These are phyloP conservation scores for Pythium grandisporangium DNA, from an alignment of 352 stramenopile genomes.

Conservation along the genomic window DNA sequence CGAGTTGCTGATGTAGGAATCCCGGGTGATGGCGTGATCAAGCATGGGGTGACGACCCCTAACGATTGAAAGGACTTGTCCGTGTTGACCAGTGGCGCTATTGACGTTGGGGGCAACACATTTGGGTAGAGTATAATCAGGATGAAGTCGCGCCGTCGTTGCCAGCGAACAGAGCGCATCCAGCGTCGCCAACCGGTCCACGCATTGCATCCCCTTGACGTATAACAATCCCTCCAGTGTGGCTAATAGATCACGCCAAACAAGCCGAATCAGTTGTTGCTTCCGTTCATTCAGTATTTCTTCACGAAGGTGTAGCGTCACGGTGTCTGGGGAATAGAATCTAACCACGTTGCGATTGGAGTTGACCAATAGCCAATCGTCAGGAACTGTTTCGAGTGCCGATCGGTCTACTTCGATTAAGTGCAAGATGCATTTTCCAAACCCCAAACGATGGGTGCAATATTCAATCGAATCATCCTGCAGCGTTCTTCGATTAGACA, in stretches of 20 bases:
- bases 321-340: constrained; percentile 25
- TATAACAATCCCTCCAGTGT: constrained; percentile 26
- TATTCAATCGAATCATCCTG: constrained; percentile 4
- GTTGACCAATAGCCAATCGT: constrained; percentile 33
- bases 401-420: constrained; percentile 4
- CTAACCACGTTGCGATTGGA: constrained; percentile 32
- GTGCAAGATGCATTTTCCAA: not conserved
- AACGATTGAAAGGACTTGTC: too few species aligned
- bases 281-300: constrained; percentile 23
- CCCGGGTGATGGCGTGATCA: constrained; percentile 24
- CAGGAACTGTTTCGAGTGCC: constrained; percentile 8
- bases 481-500: too few species aligned
- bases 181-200: constrained; percentile 38
- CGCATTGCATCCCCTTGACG: constrained; percentile 22
- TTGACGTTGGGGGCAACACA: constrained; percentile 17
- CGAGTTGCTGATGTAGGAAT: constrained; percentile 28
- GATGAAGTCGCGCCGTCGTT: constrained; percentile 25
- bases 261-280: constrained; percentile 14
- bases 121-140: constrained; percentile 27
- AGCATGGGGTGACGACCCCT: constrained; percentile 52
- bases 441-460: not conserved
- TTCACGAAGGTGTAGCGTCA: constrained; percentile 22
- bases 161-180: constrained; percentile 61
- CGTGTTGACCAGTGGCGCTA: too few species aligned
- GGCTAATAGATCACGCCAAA: constrained; percentile 31